Base-by-base conservation (phyloP, 441 rosid species). In the Cnidoscolus chayamansa region DNA sequence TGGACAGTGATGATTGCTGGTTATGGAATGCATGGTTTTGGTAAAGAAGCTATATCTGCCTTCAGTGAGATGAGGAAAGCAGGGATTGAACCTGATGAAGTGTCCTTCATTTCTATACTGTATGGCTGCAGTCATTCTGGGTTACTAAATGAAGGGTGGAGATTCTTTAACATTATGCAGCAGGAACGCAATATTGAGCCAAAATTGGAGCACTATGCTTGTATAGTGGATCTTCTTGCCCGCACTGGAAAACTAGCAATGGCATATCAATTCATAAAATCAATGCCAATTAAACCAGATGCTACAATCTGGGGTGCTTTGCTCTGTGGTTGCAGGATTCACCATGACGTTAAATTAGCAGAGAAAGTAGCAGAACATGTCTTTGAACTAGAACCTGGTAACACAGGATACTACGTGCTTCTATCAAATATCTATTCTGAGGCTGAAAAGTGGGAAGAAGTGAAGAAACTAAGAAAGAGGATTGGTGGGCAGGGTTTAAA, bases 1-100 rank as follows among this genome's bases (percentile, higher is more conserved):
- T 89, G 92, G 94, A 90, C 97, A 8, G 85, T 87, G 76, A 90
- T 90, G 91, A 86, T 87, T 37, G 88, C 97, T 71, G 97, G 94
- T 60, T 90, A 90, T 80, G 96, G 92, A 17, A 90, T 90, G 96
- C 92, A 88, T 65, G 93, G 96, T 35, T 81, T 81, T 75, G 92
- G 92, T 0, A 78, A 73, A 35, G 87, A 88, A 82, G 89, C 96
- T 10, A 85, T 89, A 5, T 40, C 78, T 49, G 72, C 84, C 56
- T 90, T 89, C 76, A 74, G 80, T 25, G 78, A 83, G 63, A 87
- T 76, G 90, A 84, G 86, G 68, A 53, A 60, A 57, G 77, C 81
- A 3, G 87, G 84, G 68, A 78, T 81, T 47, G 76, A 71, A 73
- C 87, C 90, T 43, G 88, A 88, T 74, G 85, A 79, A 77, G 83